Evolutionary conservation across 2,329 filamentous ascomycete species (phyloP).

Genomic region (Acrocalymma vagum): DNA sequence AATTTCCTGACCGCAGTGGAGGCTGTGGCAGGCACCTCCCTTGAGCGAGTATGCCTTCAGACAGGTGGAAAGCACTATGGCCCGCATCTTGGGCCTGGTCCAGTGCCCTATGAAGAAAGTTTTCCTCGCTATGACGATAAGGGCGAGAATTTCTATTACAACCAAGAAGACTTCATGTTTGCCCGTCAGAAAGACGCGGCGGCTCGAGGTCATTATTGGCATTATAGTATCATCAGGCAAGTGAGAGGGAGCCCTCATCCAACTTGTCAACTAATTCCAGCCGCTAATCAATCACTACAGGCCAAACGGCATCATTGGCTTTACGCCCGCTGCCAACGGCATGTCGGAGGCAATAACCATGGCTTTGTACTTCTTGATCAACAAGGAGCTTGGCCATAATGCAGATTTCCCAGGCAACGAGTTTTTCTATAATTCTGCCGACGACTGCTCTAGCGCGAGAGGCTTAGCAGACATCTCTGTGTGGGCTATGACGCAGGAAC

Average conservation of each 20-base stretch:
- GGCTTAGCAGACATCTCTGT: slow-evolving; percentile 11
- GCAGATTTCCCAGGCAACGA: slow-evolving; percentile 9
- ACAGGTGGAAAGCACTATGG: slow-evolving; percentile 16
- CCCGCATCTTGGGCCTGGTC: slow-evolving; percentile 9
- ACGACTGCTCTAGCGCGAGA: slow-evolving; percentile 6
- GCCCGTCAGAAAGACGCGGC: slow-evolving; percentile 2
- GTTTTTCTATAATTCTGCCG: slow-evolving; percentile 6
- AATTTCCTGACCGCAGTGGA: slow-evolving; percentile 12
- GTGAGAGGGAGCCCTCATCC: no score
- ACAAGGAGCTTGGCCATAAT: slow-evolving; percentile 5
- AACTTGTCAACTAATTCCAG: no score
- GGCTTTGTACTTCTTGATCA: slow-evolving; percentile 14
- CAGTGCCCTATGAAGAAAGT: slow-evolving; percentile 6
- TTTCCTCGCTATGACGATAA: not conserved
- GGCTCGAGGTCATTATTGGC: slow-evolving; percentile 5
- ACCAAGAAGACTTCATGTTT: slow-evolving; percentile 12
- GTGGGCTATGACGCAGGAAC: slow-evolving; percentile 1
- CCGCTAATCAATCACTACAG: no score
- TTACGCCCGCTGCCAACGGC: slow-evolving; percentile 8
- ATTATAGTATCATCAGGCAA: no score
- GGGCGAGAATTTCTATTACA: slow-evolving; percentile 14
- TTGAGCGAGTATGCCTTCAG: slow-evolving; percentile 9
- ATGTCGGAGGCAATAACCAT: slow-evolving; percentile 12
- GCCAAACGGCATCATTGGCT: slow-evolving; percentile 14
- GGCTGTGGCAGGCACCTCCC: not conserved